Evolutionary conservation across 129 eudicot species (phyloP), one percentile per base, ranked within the genome.

Genomic region (Flaveria robusta): DNA sequence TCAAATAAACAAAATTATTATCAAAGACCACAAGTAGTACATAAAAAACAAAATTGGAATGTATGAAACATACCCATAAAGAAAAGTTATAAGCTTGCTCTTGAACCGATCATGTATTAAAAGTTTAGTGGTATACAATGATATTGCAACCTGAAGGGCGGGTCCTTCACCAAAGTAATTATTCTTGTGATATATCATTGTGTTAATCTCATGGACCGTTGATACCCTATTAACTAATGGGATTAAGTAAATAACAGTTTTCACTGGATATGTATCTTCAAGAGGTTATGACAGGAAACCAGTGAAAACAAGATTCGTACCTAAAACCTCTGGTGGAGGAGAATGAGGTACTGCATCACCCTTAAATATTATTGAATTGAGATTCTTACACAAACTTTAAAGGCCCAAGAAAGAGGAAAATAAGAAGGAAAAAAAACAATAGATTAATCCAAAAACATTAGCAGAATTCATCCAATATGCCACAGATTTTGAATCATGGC

Each of bases 101-200:
- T 93, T 91, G 64, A 93, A 83, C 75, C 96, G 87, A 41, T 89
- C 89, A 75, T 93, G 43, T 64, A 93, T 87, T 78, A 93, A 88
- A 74, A 85, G 88, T 46, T 88, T 87, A 19, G 93, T 68, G 58
- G 85, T 78, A 34, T 88, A 37, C 45, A 90, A 50, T 31, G 98
- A 91, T 79, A 93, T 37, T 18, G 91, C 96, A 7, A 91, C 98
- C 69, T 93, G 97, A 82, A 93, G 84, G 43, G 98, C 90, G 42
- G 97, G 96, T 65, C 98, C 98, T 80, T 88, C 71, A 88, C 31
- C 52, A 83, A 63, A 70, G 67, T 66, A 39, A 71, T 76, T 60
- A 80, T 87, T 55, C 42, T 82, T 41, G 7, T 47, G 47, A 37
- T 49, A 50, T 52, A 81, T 81, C 81, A 78, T 79, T 81, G 86